These are phyloP conservation scores for Fraxinus baroniana DNA, from an alignment of 305 asterid species.

Conservation along the genomic window DNA sequence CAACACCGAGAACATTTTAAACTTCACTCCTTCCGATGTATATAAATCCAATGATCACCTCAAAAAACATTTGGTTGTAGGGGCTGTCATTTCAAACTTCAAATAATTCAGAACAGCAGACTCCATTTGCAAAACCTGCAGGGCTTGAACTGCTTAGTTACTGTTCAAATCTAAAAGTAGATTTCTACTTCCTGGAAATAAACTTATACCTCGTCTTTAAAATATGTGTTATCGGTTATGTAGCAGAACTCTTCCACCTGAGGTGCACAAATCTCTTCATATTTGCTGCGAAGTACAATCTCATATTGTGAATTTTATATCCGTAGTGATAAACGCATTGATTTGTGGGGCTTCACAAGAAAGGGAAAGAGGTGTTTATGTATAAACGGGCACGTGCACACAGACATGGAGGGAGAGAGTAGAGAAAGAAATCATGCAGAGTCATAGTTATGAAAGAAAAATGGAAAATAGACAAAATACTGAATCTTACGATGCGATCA, in stretches of 20 bases:
- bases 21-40: not conserved
- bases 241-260: conserved; percentile 63
- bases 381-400: no score
- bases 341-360: not conserved
- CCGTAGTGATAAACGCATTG: no score
- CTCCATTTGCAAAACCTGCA: conserved; percentile 69
- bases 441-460: not conserved
- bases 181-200: not conserved
- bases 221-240: conserved; percentile 60
- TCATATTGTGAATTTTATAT: not conserved
- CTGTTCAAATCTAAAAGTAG: not conserved
- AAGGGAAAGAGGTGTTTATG: not conserved
- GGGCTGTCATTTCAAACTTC: conserved; percentile 63
- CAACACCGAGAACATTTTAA: not conserved
- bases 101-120: conserved; percentile 54
- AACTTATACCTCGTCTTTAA: conserved; percentile 58
- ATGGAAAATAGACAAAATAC: not conserved
- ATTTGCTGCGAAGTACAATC: conserved; percentile 46
- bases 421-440: not conserved
- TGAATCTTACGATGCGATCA: conserved; percentile 77
- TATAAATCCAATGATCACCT: conserved; percentile 39
- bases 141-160: not conserved
- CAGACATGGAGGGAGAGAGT: not conserved
- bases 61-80: conserved; percentile 68
- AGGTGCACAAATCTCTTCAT: conserved; percentile 75